A percentile compares a stretch with the other conserved stretches of the same genome.
Conservation (phyloP, 139 green algal species). For the Chlamydomonas incerta region DNA sequence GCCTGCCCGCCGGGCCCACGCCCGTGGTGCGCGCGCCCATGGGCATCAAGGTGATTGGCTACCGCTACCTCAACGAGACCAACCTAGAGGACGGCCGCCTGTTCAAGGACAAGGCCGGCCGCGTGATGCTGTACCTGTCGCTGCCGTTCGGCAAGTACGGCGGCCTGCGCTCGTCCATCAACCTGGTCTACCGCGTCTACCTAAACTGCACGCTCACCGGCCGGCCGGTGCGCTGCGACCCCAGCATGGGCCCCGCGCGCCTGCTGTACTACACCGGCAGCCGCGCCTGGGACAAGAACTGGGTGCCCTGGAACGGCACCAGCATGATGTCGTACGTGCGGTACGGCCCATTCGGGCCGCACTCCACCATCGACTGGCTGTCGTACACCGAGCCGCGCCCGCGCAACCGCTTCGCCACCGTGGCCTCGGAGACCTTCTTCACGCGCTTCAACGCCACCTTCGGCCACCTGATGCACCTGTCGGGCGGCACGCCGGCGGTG, state of each 20-base stretch:
- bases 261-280: conserved; percentile 12
- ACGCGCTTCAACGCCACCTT: background rate
- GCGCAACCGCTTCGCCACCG: background rate
- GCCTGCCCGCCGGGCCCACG: too few relatives aligned
- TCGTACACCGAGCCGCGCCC: conserved; percentile 12
- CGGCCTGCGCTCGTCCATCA: background rate
- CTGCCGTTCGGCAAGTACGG: conserved; percentile 22
- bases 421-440: conserved; percentile 4
- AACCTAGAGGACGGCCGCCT: conserved; percentile 34
- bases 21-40: background rate
- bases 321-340: conserved; percentile 22
- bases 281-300: conserved; percentile 35
- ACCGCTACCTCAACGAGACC: background rate
- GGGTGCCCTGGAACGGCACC: conserved; percentile 41
- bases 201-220: background rate
- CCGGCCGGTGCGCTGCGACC: background rate
- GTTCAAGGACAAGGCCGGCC: background rate
- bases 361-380: conserved; percentile 29
- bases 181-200: conserved; percentile 11
- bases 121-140: conserved; percentile 16
- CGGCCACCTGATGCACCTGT: conserved; percentile 4
- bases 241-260: background rate
- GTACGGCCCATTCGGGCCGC: conserved; percentile 18
- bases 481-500: conserved; percentile 7
- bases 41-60: background rate